phyloP scores from a whole-genome alignment of 257 asterid genomes.

The Nicotiana undulata region DNA sequence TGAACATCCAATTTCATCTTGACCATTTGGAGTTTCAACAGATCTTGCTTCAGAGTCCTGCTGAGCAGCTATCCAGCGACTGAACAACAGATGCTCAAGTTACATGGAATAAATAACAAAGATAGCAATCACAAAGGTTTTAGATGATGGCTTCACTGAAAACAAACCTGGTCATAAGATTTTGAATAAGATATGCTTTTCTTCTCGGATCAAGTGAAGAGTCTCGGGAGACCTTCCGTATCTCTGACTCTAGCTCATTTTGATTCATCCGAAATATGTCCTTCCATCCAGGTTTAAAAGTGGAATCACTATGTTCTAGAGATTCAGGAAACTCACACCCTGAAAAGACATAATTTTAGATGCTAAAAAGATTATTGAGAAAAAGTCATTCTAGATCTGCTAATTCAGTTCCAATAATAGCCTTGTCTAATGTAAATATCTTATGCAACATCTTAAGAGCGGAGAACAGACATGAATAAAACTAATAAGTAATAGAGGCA shows the following conservation, averaged over 20 bases:
- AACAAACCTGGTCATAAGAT: slow-evolving; percentile 87
- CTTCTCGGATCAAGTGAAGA: slow-evolving; percentile 95
- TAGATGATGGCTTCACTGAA: background rate
- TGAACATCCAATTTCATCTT: slow-evolving; percentile 55
- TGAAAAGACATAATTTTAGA: slow-evolving; percentile 18
- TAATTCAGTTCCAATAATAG: background rate
- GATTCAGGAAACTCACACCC: slow-evolving; percentile 61
- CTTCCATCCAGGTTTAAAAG: slow-evolving; percentile 98
- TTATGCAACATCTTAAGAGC: background rate
- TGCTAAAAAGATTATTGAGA: slow-evolving; percentile 1
- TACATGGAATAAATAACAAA: slow-evolving; percentile 11
- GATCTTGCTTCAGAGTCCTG: slow-evolving; percentile 68
- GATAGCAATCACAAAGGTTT: background rate
- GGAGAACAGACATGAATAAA: background rate
- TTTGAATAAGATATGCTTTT: slow-evolving; percentile 90
- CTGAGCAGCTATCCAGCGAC: slow-evolving; percentile 97
- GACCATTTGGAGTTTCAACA: slow-evolving; percentile 38
- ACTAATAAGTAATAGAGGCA: background rate
- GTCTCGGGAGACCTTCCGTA: slow-evolving; percentile 89
- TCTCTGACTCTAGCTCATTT: slow-evolving; percentile 96
- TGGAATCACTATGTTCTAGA: slow-evolving; percentile 56
- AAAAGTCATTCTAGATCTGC: background rate
- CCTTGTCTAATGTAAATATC: background rate
- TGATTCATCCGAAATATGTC: slow-evolving; percentile 96
- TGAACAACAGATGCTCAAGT: slow-evolving; percentile 26